A percentile compares a stretch with the other conserved stretches of the same genome.
Conservation (phyloP, 441 rosid genomes). For the Pelargonium citronellum region DNA sequence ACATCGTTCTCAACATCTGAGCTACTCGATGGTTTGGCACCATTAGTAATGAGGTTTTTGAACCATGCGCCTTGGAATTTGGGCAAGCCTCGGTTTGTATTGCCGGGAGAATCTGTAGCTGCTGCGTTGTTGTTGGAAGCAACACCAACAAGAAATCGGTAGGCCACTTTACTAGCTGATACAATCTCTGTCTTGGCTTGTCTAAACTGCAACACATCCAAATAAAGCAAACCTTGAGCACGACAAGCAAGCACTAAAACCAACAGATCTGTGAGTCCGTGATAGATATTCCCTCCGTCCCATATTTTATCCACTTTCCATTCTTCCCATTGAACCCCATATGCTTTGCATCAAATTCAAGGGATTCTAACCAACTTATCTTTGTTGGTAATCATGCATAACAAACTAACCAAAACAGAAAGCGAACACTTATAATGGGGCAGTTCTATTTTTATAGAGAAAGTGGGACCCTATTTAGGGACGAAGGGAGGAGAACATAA, state of each 20-base stretch:
- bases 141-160: conserved; percentile 66
- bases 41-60: conserved; percentile 56
- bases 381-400: too few relatives aligned
- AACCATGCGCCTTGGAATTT: conserved; percentile 74
- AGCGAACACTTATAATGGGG: too few relatives aligned
- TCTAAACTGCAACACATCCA: conserved; percentile 54
- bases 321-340: too few relatives aligned
- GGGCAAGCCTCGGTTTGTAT: conserved; percentile 50
- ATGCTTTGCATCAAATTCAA: too few relatives aligned
- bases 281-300: not conserved
- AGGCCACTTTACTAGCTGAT: conserved; percentile 94
- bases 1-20: conserved; percentile 35
- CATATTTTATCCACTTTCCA: not conserved
- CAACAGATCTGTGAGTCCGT: not conserved
- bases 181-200: conserved; percentile 95
- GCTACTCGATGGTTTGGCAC: conserved; percentile 72
- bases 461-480: too few relatives aligned
- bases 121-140: conserved; percentile 40
- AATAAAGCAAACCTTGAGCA: not conserved
- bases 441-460: too few relatives aligned
- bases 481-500: too few relatives aligned
- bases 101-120: conserved; percentile 52
- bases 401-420: too few relatives aligned
- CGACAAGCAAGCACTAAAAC: conserved; percentile 2
- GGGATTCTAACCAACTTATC: too few relatives aligned